Percentiles rank a stretch among this genome's conserved stretches.
Evolutionary conservation across 2,329 filamentous ascomycete species (phyloP).

Genomic region (Daldinia sp.): DNA sequence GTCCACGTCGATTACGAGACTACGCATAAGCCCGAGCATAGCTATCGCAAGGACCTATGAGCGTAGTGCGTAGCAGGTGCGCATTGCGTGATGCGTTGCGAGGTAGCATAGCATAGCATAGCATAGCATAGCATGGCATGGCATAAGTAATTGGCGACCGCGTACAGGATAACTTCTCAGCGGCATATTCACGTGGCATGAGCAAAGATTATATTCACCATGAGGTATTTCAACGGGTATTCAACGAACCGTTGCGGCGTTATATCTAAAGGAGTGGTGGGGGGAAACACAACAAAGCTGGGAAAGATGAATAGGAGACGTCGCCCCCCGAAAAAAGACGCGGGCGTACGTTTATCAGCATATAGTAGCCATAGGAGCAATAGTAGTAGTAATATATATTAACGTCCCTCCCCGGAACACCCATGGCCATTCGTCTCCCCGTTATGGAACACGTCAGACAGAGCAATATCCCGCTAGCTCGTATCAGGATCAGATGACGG

Average conservation of each 20-base stretch:
- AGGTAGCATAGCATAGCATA: background rate
- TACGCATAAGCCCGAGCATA: slow-evolving; percentile 88
- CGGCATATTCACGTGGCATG: background rate
- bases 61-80: too few relatives aligned
- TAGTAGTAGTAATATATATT: background rate
- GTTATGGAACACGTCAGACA: background rate
- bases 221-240: background rate
- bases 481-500: background rate
- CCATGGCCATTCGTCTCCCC: background rate
- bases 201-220: background rate
- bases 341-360: background rate
- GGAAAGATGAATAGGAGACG: background rate
- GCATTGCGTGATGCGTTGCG: background rate
- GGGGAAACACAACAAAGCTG: background rate
- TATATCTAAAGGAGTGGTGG: background rate
- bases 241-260: background rate
- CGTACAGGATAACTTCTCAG: too few relatives aligned
- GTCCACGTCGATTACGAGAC: slow-evolving; percentile 99
- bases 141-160: too few relatives aligned
- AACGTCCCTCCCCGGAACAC: background rate
- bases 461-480: background rate
- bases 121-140: too few relatives aligned
- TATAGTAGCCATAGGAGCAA: too few relatives aligned
- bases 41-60: slow-evolving; percentile 68
- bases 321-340: background rate